Percentiles rank a stretch among this genome's conserved stretches.
Conservation (phyloP, 2,329 filamentous ascomycete species). For the Aspergillus aculeatinus region DNA sequence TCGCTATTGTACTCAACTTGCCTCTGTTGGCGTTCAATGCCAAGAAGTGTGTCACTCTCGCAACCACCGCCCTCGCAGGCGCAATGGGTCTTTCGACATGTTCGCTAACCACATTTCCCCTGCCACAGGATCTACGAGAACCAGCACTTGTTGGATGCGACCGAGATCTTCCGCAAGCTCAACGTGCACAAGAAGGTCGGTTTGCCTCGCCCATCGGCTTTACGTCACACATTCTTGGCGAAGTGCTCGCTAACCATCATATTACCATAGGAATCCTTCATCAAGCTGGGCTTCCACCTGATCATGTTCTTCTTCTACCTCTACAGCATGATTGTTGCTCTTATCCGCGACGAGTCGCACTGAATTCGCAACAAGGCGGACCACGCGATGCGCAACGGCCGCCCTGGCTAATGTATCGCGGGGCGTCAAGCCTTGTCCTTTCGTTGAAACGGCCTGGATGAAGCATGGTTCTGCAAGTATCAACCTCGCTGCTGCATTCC, state of each 20-base stretch:
- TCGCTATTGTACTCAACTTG: conserved; percentile 86
- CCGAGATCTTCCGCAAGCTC: conserved; percentile 98
- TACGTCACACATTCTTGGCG: conserved; percentile 7
- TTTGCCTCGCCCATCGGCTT: conserved; percentile 6
- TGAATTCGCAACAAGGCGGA: conserved; percentile 54
- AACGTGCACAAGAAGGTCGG: conserved; percentile 97
- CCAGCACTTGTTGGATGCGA: conserved; percentile 93
- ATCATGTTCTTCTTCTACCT: conserved; percentile 99
- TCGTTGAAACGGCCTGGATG: not conserved
- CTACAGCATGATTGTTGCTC: conserved; percentile 95
- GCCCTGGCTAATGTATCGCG: conserved; percentile 16
- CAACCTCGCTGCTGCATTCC: conserved; percentile 2
- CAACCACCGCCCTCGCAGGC: not conserved
- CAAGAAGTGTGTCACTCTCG: conserved; percentile 76
- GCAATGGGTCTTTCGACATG: not conserved
- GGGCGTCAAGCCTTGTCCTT: conserved; percentile 5
- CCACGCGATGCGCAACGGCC: conserved; percentile 42
- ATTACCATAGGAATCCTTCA: conserved; percentile 82
- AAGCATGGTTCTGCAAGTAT: conserved; percentile 1
- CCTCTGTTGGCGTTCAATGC: conserved; percentile 90
- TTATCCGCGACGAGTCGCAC: conserved; percentile 91
- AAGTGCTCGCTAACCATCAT: conserved; percentile 11
- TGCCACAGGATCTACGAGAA: conserved; percentile 83
- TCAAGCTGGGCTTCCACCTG: conserved; percentile 97
- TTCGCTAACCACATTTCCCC: conserved; percentile 23